Evolutionary conservation across 495 filamentous ascomycete genomes (phyloP).

Genomic region (Aspergillus indologenus): DNA sequence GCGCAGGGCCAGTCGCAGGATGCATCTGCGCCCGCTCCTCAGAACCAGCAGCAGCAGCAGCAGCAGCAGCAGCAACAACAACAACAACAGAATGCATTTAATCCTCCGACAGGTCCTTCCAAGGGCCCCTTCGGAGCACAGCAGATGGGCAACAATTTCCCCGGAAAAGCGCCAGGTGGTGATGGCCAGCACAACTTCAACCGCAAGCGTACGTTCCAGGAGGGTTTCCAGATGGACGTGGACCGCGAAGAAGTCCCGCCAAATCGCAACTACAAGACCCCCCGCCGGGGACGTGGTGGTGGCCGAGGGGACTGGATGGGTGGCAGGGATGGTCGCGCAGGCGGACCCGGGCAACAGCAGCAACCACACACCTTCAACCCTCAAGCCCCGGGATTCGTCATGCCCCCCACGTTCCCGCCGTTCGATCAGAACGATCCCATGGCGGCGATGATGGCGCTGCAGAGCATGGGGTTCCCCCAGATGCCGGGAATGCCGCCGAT

Average conservation of each 20-base stretch:
- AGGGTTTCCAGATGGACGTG: slow-evolving; percentile 54
- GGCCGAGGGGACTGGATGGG: slow-evolving; percentile 51
- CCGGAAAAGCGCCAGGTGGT: slow-evolving; percentile 11
- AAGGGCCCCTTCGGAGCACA: slow-evolving; percentile 24
- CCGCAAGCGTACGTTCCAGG: slow-evolving; percentile 59
- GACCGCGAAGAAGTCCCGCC: slow-evolving; percentile 41
- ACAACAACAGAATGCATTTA: slow-evolving; percentile 31
- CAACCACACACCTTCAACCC: slow-evolving; percentile 24
- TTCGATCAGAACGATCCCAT: slow-evolving; percentile 67
- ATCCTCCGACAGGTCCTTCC: slow-evolving; percentile 36
- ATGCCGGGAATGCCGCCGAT: slow-evolving; percentile 54
- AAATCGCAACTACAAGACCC: slow-evolving; percentile 66
- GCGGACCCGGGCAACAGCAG: slow-evolving; percentile 18
- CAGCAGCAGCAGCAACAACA: slow-evolving; percentile 2
- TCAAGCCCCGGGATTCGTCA: slow-evolving; percentile 39
- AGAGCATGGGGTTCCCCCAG: slow-evolving; percentile 61
- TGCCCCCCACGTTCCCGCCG: slow-evolving; percentile 48
- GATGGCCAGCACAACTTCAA: slow-evolving; percentile 19
- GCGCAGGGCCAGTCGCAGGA: slow-evolving; percentile 55
- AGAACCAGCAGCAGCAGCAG: slow-evolving; percentile 12
- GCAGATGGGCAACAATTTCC: slow-evolving; percentile 12
- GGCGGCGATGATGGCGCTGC: slow-evolving; percentile 67
- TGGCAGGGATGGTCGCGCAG: slow-evolving; percentile 26
- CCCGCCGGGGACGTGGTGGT: slow-evolving; percentile 61
- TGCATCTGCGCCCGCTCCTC: slow-evolving; percentile 18